Conservation (phyloP, 768 basidiomycete genomes). For the Boletus vermiculosoides region DNA sequence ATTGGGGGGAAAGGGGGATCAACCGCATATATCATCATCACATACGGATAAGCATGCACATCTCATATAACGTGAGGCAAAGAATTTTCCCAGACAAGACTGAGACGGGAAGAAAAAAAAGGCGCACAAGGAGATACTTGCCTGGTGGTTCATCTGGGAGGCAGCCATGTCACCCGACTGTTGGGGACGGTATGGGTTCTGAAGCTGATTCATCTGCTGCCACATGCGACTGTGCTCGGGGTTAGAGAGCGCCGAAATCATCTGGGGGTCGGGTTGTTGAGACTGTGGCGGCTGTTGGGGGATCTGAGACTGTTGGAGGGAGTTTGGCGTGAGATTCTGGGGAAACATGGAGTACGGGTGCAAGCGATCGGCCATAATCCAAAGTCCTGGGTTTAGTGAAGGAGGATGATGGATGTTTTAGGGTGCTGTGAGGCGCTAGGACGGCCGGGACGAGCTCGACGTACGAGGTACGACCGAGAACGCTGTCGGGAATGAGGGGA, state of each 20-base stretch:
- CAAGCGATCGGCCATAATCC: slow-evolving; percentile 63
- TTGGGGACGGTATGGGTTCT: slow-evolving; percentile 43
- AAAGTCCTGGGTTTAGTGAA: slow-evolving; percentile 26
- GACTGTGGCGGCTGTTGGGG: slow-evolving; percentile 47
- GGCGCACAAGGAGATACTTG: slow-evolving; percentile 31
- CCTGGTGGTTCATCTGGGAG: slow-evolving; percentile 47
- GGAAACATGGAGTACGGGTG: slow-evolving; percentile 55
- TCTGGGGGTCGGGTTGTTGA: slow-evolving; percentile 39
- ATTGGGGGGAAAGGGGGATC: slow-evolving; percentile 21
- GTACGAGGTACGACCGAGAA: slow-evolving; percentile 23
- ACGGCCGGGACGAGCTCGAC: slow-evolving; percentile 22
- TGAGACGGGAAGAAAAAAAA: slow-evolving; percentile 7
- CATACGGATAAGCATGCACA: slow-evolving; percentile 11
- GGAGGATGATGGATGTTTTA: slow-evolving; percentile 33
- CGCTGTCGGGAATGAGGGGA: slow-evolving; percentile 29
- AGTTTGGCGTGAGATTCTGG: slow-evolving; percentile 43
- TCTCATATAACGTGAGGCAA: slow-evolving; percentile 13
- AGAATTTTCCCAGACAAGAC: slow-evolving; percentile 18
- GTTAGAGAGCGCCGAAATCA: slow-evolving; percentile 43
- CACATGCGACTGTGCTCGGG: slow-evolving; percentile 55
- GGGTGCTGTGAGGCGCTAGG: slow-evolving; percentile 27
- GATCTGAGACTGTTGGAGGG: slow-evolving; percentile 43
- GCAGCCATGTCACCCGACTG: slow-evolving; percentile 41
- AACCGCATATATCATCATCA: slow-evolving; percentile 13
- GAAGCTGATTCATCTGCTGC: slow-evolving; percentile 54